phyloP scores from a whole-genome alignment of 1,139 yeast species.

The Casaregolazyma lundiana region DNA sequence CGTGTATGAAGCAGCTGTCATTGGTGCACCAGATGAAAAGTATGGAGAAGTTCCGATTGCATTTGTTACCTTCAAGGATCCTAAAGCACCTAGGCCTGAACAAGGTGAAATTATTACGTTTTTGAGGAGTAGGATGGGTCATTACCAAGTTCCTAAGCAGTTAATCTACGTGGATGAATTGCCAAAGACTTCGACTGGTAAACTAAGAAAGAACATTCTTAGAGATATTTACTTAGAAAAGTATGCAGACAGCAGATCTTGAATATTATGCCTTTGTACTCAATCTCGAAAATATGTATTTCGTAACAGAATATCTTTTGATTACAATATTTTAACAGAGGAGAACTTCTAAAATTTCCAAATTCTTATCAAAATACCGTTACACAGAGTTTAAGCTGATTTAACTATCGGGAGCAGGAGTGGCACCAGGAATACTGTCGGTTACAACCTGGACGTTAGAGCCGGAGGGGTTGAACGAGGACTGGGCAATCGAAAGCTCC shows the following conservation, averaged over 20 bases:
- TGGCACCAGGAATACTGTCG: conserved; percentile 18
- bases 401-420: conserved; percentile 6
- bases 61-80: conserved; percentile 27
- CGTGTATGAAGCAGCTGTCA: conserved; percentile 36
- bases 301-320: too few relatives aligned
- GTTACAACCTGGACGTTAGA: conserved; percentile 24
- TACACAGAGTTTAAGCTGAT: too few relatives aligned
- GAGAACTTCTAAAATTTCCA: too few relatives aligned
- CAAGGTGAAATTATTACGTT: conserved; percentile 23
- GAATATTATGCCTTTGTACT: too few relatives aligned
- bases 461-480: conserved; percentile 17
- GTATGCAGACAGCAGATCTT: background rate
- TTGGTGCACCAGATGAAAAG: conserved; percentile 35
- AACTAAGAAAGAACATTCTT: conserved; percentile 33
- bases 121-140: conserved; percentile 31
- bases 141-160: conserved; percentile 34
- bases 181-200: conserved; percentile 39
- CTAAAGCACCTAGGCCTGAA: conserved; percentile 6
- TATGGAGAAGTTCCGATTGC: conserved; percentile 38
- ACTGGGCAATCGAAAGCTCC: conserved; percentile 48
- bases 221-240: conserved; percentile 18
- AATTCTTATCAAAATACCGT: too few relatives aligned
- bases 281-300: too few relatives aligned
- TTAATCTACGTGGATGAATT: conserved; percentile 28
- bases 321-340: too few relatives aligned